phyloP scores from a whole-genome alignment of 1,284 basidiomycete genomes.

The Cystobasidiaceae sp. region DNA sequence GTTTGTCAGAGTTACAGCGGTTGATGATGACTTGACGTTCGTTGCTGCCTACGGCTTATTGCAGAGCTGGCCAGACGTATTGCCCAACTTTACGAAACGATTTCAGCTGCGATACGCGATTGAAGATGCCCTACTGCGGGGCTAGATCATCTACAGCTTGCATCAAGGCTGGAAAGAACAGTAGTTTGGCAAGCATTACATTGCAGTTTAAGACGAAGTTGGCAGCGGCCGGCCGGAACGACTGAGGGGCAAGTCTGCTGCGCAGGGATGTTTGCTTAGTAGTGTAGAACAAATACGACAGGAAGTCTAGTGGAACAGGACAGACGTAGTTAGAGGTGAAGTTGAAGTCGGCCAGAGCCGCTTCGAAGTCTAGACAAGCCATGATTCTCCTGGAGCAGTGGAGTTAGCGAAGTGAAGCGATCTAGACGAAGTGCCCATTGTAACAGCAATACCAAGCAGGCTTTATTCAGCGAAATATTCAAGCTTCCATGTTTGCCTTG shows the following conservation, averaged over 20 bases:
- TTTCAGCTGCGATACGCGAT: slow-evolving; percentile 17
- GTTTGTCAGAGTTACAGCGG: neutral
- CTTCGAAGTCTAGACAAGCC: too few species aligned
- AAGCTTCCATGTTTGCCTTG: too few species aligned
- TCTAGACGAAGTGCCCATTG: too few species aligned
- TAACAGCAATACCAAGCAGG: too few species aligned
- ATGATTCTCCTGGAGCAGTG: too few species aligned
- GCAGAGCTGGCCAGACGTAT: slow-evolving; percentile 11
- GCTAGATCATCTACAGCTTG: neutral
- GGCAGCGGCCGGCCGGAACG: neutral
- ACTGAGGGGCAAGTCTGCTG: neutral
- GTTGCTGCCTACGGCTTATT: neutral
- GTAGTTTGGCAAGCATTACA: neutral
- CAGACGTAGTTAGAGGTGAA: too few species aligned
- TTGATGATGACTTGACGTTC: neutral
- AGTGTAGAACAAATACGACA: too few species aligned
- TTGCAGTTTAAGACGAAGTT: neutral
- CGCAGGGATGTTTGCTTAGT: too few species aligned
- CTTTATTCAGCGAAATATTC: too few species aligned
- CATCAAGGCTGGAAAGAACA: neutral
- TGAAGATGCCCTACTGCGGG: neutral
- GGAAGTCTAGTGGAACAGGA: too few species aligned
- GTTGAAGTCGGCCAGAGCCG: too few species aligned
- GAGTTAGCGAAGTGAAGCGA: too few species aligned
- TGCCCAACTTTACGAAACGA: slow-evolving; percentile 11